Evolutionary conservation across 176 grass and related monocot genomes (phyloP), one percentile per base, ranked within the genome.

Genomic region (Bromus sterilis): DNA sequence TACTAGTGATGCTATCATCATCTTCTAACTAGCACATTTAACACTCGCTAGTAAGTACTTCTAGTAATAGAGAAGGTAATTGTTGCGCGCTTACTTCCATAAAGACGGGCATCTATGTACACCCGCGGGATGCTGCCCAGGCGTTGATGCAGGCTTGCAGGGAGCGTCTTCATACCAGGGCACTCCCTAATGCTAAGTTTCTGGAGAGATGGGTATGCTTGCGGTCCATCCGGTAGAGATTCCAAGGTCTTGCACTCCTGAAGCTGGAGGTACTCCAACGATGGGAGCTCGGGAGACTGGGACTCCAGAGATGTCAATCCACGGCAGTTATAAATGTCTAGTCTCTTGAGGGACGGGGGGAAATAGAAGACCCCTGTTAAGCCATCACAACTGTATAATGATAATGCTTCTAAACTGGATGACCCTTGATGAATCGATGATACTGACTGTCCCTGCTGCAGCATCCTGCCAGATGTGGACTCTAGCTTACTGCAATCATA

Each of bases 141-240:
- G 18, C 39, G 39, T 26, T 78, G 49, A 14, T 48, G 9, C 6
- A 85, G 64, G 64, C 35, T 28, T 16, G 24, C 25, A 77, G 82
- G 64, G 43, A 85, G 75, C 9, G 29, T 18, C 41, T 60, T 79
- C 14, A 85, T 7, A 51, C 29, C 3, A 26, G 9, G 74, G 5
- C 83, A 85, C 0, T 0, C 0, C 3, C 0, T 0, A 9, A 85
- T 49, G 0, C 0, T 0, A 62, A 85, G 51, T 0, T 0, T 0
- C 4, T 28, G 25, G 59, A 84, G 82, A 30, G 32, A 77, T 6
- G 49, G 35, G 74, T 78, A 51, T 24, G 53, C 65, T 51, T 37
- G 13, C 0, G 55, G 26, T 2, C 28, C 12, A 59, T 23, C 18
- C 0, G 75, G 31, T 43, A 85, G 30, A 1, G 65, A 25, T 25